Evolutionary conservation across 176 grass and related monocot species (phyloP), one percentile per base, ranked within the genome.

Genomic region (Lolium rigidum): DNA sequence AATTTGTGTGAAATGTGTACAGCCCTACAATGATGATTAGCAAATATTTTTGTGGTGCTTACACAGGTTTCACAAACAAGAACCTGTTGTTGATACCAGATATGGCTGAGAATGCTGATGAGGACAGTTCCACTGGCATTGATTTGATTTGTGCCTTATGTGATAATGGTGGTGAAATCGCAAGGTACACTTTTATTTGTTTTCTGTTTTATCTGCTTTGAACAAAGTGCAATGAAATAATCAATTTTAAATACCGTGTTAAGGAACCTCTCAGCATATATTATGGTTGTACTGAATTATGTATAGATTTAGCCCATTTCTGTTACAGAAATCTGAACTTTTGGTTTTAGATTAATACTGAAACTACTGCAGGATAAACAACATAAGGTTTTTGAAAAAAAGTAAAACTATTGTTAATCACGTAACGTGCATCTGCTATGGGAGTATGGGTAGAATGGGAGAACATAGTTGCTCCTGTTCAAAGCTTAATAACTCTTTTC

Each of bases 111-210:
- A 56, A 43, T 1, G 14, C 58, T 22, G 47, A 71, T n/a, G 57
- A 55, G 65, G 65, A 87, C 7, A 26, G 9, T 46, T 83, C 59
- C 43, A 21, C 74, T 1, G 74, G 57, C 79, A 59, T 74, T 77
- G 88, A 90, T 86, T 79, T 87, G 15, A 77, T 92, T 65, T 95
- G 93, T 90, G 79, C 88, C 11, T 83, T 95, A 11, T 95, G 93
- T 63, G 93, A 95, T 46, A 88, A 95, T 46, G 90, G 93, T 74
- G 93, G 93, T 74, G 85, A 92, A 76, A 86, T 95, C 77, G 59
- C 86, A 49, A 86, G 82, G 93, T 95, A 62, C 11, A 41, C 6
- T 5, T 26, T 44, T 26, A 55, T 35, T 60, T 58, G 3, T 78
- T 50, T 55, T 24, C 37, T 87, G 55, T 76, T 76, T 80, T 65